phyloP scores from a whole-genome alignment of 2,329 filamentous ascomycete genomes.

The Lithohypha guttulata region DNA sequence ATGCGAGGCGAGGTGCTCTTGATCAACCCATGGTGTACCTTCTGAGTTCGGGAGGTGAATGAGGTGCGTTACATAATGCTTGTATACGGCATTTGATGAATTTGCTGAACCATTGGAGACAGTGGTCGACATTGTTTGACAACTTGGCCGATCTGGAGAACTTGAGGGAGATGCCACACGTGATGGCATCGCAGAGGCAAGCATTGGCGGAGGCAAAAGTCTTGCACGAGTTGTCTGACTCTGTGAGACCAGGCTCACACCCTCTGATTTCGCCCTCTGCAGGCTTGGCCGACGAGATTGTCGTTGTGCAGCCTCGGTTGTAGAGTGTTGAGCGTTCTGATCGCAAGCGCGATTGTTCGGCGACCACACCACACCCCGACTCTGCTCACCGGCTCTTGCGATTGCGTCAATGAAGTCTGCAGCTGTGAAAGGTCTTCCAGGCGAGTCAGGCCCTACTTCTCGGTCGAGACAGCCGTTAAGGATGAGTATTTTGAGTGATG shows the following conservation, averaged over 20 bases:
- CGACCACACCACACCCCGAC: constrained; percentile 39
- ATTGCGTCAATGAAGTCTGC: constrained; percentile 76
- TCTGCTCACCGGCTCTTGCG: constrained; percentile 60
- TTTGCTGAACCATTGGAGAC: constrained; percentile 1
- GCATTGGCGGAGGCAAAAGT: constrained; percentile 2
- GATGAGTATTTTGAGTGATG: constrained; percentile 61
- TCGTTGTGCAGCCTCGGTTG: too few species aligned
- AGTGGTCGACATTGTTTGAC: neutral
- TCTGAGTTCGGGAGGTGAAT: constrained; percentile 18
- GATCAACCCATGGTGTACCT: constrained; percentile 19
- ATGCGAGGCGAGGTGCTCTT: constrained; percentile 13
- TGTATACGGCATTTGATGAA: constrained; percentile 15
- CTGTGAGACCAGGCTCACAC: neutral
- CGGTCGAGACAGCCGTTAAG: constrained; percentile 76
- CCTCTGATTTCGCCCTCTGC: neutral
- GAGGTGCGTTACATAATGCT: constrained; percentile 21
- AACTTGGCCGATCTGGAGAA: constrained; percentile 1
- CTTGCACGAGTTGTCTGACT: neutral
- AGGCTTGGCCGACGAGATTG: neutral
- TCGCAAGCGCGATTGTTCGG: neutral
- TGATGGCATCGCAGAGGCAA: constrained; percentile 5
- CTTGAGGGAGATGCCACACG: neutral
- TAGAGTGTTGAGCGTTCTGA: too few species aligned
- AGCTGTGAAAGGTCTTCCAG: constrained; percentile 46
- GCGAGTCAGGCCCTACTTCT: constrained; percentile 62